A percentile compares a stretch with the other conserved stretches of the same genome.
Evolutionary conservation across 176 grass and related monocot genomes (phyloP).

Genomic region (Ampelocalamus luodianensis): DNA sequence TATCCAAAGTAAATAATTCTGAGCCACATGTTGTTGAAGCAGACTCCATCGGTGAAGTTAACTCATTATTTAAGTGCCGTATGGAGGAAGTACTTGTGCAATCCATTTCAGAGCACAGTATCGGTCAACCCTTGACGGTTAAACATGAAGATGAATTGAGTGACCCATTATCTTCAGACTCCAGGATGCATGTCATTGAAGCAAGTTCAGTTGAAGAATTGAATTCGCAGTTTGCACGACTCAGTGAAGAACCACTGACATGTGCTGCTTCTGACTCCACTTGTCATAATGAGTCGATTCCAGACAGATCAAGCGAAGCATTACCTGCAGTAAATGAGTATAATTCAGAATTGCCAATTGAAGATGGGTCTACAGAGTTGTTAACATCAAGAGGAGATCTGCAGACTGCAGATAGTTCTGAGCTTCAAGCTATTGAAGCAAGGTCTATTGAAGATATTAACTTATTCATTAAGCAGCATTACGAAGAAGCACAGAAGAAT

Average conservation of each 20-base stretch:
- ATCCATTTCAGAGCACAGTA: slow-evolving; percentile 46
- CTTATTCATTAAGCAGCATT: slow-evolving; percentile 23
- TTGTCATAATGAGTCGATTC: slow-evolving; percentile 16
- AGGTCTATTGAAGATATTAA: slow-evolving; percentile 34
- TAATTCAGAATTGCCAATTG: not conserved
- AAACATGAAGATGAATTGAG: slow-evolving; percentile 26
- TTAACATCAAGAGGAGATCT: not conserved
- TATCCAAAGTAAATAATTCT: slow-evolving; percentile 15
- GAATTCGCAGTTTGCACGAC: slow-evolving; percentile 13
- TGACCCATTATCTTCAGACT: slow-evolving; percentile 14
- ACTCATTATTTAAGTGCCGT: slow-evolving; percentile 45
- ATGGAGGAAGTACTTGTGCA: slow-evolving; percentile 46
- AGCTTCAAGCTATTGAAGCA: slow-evolving; percentile 38
- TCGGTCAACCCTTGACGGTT: slow-evolving; percentile 32
- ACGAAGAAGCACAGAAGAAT: not conserved
- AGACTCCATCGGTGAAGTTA: slow-evolving; percentile 36
- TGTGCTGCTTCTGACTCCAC: not conserved
- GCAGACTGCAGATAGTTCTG: not conserved
- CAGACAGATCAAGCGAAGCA: slow-evolving; percentile 25
- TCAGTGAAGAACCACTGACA: slow-evolving; percentile 19
- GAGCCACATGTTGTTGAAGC: slow-evolving; percentile 28
- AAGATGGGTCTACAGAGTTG: not conserved
- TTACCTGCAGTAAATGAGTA: slow-evolving; percentile 22
- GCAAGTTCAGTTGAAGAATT: slow-evolving; percentile 47
- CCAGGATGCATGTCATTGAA: not conserved